Evolutionary conservation across 495 filamentous ascomycete genomes (phyloP).

Genomic region (Penicillium steckii): DNA sequence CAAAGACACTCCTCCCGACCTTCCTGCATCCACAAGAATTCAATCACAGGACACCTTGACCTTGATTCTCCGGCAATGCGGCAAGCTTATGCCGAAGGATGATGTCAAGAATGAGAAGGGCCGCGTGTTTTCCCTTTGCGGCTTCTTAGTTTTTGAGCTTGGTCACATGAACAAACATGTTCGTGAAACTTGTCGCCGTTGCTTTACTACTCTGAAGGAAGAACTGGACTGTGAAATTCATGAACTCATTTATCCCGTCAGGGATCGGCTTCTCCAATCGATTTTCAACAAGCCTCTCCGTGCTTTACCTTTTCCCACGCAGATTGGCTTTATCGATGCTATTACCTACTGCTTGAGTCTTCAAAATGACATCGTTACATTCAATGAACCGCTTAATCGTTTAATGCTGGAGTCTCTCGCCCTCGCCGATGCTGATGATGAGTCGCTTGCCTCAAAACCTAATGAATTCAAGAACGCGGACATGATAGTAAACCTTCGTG

Average conservation of each 20-base stretch:
- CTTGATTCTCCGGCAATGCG: slow-evolving; percentile 71
- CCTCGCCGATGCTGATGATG: slow-evolving; percentile 90
- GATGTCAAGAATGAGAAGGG: slow-evolving; percentile 67
- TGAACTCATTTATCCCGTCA: slow-evolving; percentile 82
- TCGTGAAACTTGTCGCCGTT: slow-evolving; percentile 75
- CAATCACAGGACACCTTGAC: slow-evolving; percentile 81
- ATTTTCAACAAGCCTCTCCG: slow-evolving; percentile 95
- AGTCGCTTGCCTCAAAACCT: slow-evolving; percentile 78
- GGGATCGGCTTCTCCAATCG: slow-evolving; percentile 77
- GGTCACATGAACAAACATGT: slow-evolving; percentile 94
- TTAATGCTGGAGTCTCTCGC: slow-evolving; percentile 90
- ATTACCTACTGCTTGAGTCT: slow-evolving; percentile 90
- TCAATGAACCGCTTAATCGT: slow-evolving; percentile 86
- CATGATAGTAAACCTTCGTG: slow-evolving; percentile 84
- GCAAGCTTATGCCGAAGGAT: slow-evolving; percentile 68
- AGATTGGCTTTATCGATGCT: slow-evolving; percentile 97
- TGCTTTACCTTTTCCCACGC: slow-evolving; percentile 84
- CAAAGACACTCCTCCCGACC: slow-evolving; percentile 92
- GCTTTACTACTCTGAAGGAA: slow-evolving; percentile 76
- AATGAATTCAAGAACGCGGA: slow-evolving; percentile 88
- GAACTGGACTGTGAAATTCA: slow-evolving; percentile 74
- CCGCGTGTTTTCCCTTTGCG: slow-evolving; percentile 70
- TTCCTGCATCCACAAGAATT: slow-evolving; percentile 80
- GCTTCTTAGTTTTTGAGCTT: slow-evolving; percentile 80
- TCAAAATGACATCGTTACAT: slow-evolving; percentile 79